A percentile compares a stretch with the other conserved stretches of the same genome.
Evolutionary conservation across 2,329 filamentous ascomycete species (phyloP).

Genomic region (Fusarium verrucosum): DNA sequence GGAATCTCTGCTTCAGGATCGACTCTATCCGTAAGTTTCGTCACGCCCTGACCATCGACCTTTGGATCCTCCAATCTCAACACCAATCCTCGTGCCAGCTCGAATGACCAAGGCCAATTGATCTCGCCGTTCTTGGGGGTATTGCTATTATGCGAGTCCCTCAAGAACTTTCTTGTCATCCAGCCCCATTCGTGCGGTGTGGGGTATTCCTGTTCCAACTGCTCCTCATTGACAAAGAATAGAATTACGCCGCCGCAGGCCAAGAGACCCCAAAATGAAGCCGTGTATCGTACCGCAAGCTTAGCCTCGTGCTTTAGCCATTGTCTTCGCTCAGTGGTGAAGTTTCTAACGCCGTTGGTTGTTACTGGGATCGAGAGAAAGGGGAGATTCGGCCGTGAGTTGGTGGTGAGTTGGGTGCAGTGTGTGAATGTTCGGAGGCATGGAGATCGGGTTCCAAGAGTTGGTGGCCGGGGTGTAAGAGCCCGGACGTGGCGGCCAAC

Average conservation of each 20-base stretch:
- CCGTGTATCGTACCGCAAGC: slow-evolving; percentile 72
- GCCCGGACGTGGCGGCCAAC: slow-evolving; percentile 45
- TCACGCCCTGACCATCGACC: slow-evolving; percentile 73
- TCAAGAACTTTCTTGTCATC: slow-evolving; percentile 72
- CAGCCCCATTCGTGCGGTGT: slow-evolving; percentile 85
- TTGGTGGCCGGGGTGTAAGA: slow-evolving; percentile 25
- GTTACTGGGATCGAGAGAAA: slow-evolving; percentile 59
- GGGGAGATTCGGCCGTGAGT: slow-evolving; percentile 52
- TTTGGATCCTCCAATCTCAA: slow-evolving; percentile 73
- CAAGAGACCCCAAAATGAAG: slow-evolving; percentile 71
- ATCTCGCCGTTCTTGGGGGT: slow-evolving; percentile 62
- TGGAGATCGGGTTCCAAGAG: slow-evolving; percentile 27
- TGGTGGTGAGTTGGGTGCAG: slow-evolving; percentile 45
- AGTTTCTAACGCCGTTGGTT: slow-evolving; percentile 69
- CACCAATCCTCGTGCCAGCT: slow-evolving; percentile 68
- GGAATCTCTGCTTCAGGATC: slow-evolving; percentile 74
- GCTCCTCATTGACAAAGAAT: slow-evolving; percentile 76
- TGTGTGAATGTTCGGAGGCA: slow-evolving; percentile 44
- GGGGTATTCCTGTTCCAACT: slow-evolving; percentile 77
- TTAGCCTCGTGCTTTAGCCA: slow-evolving; percentile 77
- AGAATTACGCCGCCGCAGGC: slow-evolving; percentile 68
- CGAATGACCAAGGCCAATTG: slow-evolving; percentile 75
- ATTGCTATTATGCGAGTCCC: slow-evolving; percentile 69
- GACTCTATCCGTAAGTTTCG: slow-evolving; percentile 67
- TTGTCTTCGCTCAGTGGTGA: slow-evolving; percentile 79